Evolutionary conservation across 768 basidiomycete genomes (phyloP), one percentile per base, ranked within the genome.

Genomic region (Podaxis sp.): DNA sequence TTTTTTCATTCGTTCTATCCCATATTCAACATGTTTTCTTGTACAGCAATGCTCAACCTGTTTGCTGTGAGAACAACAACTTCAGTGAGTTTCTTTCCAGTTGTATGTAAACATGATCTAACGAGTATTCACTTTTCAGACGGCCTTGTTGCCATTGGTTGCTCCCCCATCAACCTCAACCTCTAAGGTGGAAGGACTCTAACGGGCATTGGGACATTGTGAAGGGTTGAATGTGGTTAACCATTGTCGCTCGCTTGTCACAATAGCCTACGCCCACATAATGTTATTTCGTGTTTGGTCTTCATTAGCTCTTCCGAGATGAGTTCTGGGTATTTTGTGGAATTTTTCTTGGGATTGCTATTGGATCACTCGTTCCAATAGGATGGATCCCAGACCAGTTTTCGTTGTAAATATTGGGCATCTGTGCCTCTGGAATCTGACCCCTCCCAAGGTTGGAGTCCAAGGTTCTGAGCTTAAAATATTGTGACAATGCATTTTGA

Each of bases 1-100:
- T 53, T 5, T 7, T 36, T 23, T 52, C n/a, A 36, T 37, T 16
- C 5, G 7, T 5, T 23, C 11, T 38, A 13, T 5, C 37, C 3
- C 21, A 3, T 6, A 23, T 0, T n/a, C 36, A 21, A 9, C 4
- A 5, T 10, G 27, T 50, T 59, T 10, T 40, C 6, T 44, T 32
- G 6, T 9, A 44, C 38, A 59, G 58, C 48, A 52, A 25, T 28
- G 48, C 47, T 3, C 58, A 59, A 16, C 58, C 58, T 4, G 48
- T 52, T 51, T 59, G 58, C 50, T 59, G 58, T 37, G 11, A 27
- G 6, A 27, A 27, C 48, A 52, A 50, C 58, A 36, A 38, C 42
- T 59, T 51, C 50, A 52, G 58, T 59, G 25, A 52, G 58, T 11
- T 14, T 21, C 57, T 38, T 38, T 21, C n/a, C n/a, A 5, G 25